Evolutionary conservation across 78 protist species (phyloP).

Genomic region (Capsaspora owczarzaki): DNA sequence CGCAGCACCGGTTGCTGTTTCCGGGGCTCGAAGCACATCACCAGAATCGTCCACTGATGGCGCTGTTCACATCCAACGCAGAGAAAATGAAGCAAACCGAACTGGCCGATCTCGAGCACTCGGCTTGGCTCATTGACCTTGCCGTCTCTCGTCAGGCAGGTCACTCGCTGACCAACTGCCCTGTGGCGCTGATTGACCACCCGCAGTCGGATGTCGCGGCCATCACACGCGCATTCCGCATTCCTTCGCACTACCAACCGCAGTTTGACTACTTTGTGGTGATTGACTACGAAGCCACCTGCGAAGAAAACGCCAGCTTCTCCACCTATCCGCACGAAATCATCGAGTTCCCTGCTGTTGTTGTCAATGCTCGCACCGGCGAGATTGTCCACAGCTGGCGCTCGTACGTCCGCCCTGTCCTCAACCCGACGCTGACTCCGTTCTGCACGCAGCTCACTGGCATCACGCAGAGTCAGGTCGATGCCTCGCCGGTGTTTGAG

Average conservation of each 20-base stretch:
- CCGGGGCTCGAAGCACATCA: too few species aligned
- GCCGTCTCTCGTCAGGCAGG: too few species aligned
- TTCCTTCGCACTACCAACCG: too few species aligned
- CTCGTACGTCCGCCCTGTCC: constrained; percentile 11
- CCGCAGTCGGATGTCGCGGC: too few species aligned
- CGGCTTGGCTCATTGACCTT: too few species aligned
- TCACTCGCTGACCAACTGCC: too few species aligned
- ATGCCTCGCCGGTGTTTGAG: not conserved
- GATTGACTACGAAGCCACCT: not conserved
- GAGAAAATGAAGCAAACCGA: too few species aligned
- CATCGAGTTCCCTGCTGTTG: constrained; percentile 31
- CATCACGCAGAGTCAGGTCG: constrained; percentile 22
- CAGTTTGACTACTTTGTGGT: not conserved
- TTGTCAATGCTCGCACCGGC: not conserved
- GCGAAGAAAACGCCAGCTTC: not conserved
- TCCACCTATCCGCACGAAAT: constrained; percentile 22
- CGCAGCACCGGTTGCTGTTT: too few species aligned
- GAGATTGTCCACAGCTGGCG: constrained; percentile 1
- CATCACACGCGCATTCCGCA: not conserved
- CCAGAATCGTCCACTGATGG: too few species aligned
- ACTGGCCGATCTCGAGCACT: too few species aligned
- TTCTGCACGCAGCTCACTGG: constrained; percentile 34
- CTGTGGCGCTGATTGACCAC: too few species aligned
- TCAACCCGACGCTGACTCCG: not conserved
- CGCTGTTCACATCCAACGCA: too few species aligned